Evolutionary conservation across 768 basidiomycete species (phyloP).

Genomic region (Xanthoconium purpureum): DNA sequence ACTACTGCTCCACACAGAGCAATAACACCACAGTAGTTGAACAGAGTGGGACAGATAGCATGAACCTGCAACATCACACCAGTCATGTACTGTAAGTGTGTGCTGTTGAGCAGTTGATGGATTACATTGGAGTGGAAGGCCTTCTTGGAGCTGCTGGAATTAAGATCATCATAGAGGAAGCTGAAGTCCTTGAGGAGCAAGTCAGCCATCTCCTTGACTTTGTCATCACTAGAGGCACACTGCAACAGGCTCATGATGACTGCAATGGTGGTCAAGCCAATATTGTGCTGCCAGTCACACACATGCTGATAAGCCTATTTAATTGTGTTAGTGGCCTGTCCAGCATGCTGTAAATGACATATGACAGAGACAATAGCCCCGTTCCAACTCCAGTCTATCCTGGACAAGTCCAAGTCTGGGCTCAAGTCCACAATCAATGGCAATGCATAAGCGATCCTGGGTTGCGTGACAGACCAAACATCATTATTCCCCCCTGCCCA

Average conservation of each 20-base stretch:
- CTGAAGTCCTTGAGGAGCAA: not conserved
- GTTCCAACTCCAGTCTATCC: not conserved
- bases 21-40: not conserved
- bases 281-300: not conserved
- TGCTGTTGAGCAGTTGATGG: no score
- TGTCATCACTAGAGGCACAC: not conserved
- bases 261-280: not conserved
- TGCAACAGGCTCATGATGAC: constrained; percentile 2
- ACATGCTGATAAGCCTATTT: constrained; percentile 2
- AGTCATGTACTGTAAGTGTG: not conserved
- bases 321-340: not conserved
- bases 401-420: no score
- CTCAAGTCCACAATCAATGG: no score
- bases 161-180: no score
- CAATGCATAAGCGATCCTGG: no score
- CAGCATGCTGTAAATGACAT: no score
- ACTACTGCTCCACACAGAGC: not conserved
- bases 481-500: not conserved
- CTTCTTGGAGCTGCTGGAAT: no score
- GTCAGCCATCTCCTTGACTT: not conserved
- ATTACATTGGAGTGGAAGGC: no score
- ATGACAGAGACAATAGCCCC: not conserved
- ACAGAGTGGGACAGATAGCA: no score
- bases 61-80: not conserved
- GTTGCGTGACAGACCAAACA: no score